Conservation (phyloP, 148 eudicot genomes). For the Pouteria glomerata region DNA sequence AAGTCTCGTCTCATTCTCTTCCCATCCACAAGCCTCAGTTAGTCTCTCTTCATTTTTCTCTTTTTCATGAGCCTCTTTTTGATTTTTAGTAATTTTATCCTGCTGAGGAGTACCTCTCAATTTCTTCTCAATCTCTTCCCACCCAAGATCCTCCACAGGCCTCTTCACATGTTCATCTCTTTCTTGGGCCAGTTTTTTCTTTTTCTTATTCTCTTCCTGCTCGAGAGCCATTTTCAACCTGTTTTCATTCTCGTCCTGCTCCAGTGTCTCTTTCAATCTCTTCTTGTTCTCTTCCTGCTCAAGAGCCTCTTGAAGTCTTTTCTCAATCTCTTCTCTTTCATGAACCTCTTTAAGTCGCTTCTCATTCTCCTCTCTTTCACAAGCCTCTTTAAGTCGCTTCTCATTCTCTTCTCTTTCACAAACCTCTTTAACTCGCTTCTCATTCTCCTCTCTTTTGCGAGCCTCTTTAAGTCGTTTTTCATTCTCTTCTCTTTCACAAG, state of each 20-base stretch:
- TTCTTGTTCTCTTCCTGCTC: slow-evolving; percentile 7
- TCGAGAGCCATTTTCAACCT: background rate
- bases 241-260: slow-evolving; percentile 12
- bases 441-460: slow-evolving; percentile 19
- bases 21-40: slow-evolving; percentile 17
- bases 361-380: slow-evolving; percentile 16
- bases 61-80: slow-evolving; percentile 19
- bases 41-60: slow-evolving; percentile 20
- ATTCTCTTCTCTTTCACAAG: slow-evolving; percentile 20
- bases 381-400: slow-evolving; percentile 28
- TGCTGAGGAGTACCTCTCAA: slow-evolving; percentile 14
- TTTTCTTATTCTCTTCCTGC: slow-evolving; percentile 18
- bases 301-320: background rate
- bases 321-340: slow-evolving; percentile 22
- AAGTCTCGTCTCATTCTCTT: slow-evolving; percentile 19
- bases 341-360: slow-evolving; percentile 14
- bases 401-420: slow-evolving; percentile 32
- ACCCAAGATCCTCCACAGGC: slow-evolving; percentile 7
- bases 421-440: slow-evolving; percentile 32
- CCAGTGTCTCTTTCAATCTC: background rate
- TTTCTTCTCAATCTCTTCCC: slow-evolving; percentile 17
- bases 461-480: slow-evolving; percentile 6
- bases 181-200: slow-evolving; percentile 14
- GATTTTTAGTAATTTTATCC: slow-evolving; percentile 15
- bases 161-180: slow-evolving; percentile 14